Conservation (phyloP, 2,329 filamentous ascomycete species). For the Scedosporium boydii region DNA sequence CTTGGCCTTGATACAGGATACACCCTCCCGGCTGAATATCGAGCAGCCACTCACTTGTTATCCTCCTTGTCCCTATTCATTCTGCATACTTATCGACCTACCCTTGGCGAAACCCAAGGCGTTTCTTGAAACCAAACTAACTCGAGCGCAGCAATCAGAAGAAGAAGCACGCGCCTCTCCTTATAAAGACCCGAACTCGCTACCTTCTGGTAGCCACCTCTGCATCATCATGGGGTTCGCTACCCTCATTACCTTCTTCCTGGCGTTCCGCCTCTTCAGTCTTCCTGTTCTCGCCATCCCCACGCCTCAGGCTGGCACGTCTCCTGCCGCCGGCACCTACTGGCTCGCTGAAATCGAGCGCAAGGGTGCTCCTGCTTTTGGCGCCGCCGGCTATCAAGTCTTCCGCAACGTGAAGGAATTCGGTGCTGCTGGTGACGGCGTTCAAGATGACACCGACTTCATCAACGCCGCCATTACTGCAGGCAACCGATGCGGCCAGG, state of each 20-base stretch:
- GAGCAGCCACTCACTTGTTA: background rate
- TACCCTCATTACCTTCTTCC: constrained; percentile 28
- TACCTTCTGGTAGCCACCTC: constrained; percentile 17
- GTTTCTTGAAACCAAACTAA: background rate
- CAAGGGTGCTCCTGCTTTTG: constrained; percentile 59
- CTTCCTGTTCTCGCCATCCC: constrained; percentile 23
- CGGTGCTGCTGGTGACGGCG: constrained; percentile 58
- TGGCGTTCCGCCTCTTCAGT: constrained; percentile 33
- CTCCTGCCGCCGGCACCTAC: constrained; percentile 32
- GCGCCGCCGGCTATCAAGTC: constrained; percentile 52
- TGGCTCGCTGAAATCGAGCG: constrained; percentile 65
- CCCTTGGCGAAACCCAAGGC: background rate
- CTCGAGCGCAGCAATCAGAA: background rate
- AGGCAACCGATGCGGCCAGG: constrained; percentile 69
- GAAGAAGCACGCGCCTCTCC: background rate
- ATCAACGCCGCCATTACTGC: constrained; percentile 76
- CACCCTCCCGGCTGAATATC: background rate
- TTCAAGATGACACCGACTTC: constrained; percentile 74
- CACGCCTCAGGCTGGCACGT: constrained; percentile 13
- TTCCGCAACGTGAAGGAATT: constrained; percentile 72
- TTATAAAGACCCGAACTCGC: background rate
- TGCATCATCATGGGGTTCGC: constrained; percentile 34
- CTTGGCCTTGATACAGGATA: background rate
- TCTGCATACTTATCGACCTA: background rate
- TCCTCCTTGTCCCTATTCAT: background rate